Evolutionary conservation across 306 rosid species (phyloP), one percentile per base, ranked within the genome.

Genomic region (Cicer chorassanicum): DNA sequence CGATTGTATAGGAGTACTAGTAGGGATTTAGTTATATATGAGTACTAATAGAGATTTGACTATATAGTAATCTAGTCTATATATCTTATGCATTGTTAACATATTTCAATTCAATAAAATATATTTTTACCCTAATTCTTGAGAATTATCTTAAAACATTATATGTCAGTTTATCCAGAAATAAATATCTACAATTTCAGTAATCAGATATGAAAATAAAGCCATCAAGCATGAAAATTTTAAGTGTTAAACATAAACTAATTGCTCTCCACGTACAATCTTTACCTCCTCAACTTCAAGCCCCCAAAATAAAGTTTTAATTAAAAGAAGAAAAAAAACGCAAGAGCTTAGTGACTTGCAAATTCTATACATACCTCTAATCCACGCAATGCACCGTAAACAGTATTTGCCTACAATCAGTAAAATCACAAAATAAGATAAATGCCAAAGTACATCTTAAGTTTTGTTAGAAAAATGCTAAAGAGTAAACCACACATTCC

Each of bases 331-430:
- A 21, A 43, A 13, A n/a, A 73, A 49, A 57, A 49, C 21, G 68
- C 40, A 44, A 39, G 63, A 78, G 54, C 44, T 74, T 42, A 78
- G 19, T 40, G 43, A 59, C 15, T 46, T 39, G 66, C 41, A 54
- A 72, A 65, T 15, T 77, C 40, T 56, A 49, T 65, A 74, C 85
- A 65, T 78, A 81, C 85, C 88, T 84, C 88, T 63, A 84, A 50
- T 70, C 88, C 88, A 6, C 81, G 88, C 76, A 84, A 63, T 57
- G 88, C 85, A 24, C 88, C 88, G 60, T 78, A 84, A 21, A 82
- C 83, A 1, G 85, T 84, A 59, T 81, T 81, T 65, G 88, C 88
- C 88, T 84, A 56, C 83, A 61, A 74, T 21, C 57, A 45, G 55
- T 24, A 69, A 74, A 68, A 48, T 57, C 60, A 36, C 53, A 65